Percentiles rank a stretch among this genome's conserved stretches.
Conservation (phyloP, 228 moss, liverwort and hornwort species). For the Sphagnum fallax region DNA sequence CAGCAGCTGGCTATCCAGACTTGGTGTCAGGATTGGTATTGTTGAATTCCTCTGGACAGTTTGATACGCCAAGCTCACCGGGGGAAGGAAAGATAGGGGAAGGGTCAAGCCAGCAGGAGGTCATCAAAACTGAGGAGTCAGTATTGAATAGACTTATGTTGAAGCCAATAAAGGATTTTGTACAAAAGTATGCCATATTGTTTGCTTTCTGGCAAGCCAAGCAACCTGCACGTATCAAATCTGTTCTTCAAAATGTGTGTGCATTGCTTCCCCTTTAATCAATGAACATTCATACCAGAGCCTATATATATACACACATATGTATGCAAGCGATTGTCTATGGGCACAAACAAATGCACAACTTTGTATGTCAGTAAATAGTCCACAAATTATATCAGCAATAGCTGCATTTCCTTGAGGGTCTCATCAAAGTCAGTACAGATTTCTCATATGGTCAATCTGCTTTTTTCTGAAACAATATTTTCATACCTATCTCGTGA, state of each 20-base stretch:
- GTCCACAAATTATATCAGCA: no score
- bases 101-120: constrained; percentile 52
- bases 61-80: constrained; percentile 29
- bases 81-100: constrained; percentile 35
- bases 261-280: not conserved
- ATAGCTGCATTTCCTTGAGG: no score
- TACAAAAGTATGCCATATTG: constrained; percentile 44
- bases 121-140: constrained; percentile 30
- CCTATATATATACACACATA: no score
- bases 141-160: constrained; percentile 39
- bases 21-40: constrained; percentile 75
- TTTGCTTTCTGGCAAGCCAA: constrained; percentile 99
- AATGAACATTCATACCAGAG: not conserved
- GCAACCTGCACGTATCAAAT: constrained; percentile 73
- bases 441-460: no score
- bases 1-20: constrained; percentile 66
- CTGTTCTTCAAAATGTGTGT: constrained; percentile 73
- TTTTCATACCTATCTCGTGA: no score
- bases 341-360: no score
- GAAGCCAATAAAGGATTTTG: constrained; percentile 40
- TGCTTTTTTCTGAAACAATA: no score
- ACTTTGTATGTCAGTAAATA: no score
- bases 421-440: no score
- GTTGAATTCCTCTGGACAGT: constrained; percentile 85
- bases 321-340: no score